phyloP scores from a whole-genome alignment of 208 protist genomes.

The Phytomonas sp. region DNA sequence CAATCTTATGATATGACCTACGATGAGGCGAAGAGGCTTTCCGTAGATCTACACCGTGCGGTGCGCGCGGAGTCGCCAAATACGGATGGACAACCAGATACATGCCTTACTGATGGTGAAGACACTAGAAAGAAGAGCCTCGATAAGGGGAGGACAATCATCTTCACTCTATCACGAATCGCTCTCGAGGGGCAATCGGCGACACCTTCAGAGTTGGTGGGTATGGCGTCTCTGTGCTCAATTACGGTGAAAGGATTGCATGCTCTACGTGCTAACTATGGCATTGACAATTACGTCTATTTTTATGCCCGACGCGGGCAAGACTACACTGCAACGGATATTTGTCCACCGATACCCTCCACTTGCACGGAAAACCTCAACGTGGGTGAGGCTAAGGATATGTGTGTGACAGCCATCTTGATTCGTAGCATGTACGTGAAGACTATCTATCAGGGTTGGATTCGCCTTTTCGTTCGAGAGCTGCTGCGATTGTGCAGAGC shows the following conservation, averaged over 20 bases:
- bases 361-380: conserved; percentile 16
- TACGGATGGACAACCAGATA: neutral
- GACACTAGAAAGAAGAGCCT: neutral
- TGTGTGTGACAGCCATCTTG: conserved; percentile 38
- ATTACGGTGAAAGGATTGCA: conserved; percentile 65
- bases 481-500: conserved; percentile 43
- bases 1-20: neutral
- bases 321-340: conserved; percentile 65
- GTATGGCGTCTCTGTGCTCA: conserved; percentile 45
- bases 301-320: conserved; percentile 48
- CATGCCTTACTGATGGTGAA: neutral
- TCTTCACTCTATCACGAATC: neutral
- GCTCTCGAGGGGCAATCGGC: neutral
- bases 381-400: neutral
- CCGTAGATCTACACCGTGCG: neutral
- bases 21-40: neutral
- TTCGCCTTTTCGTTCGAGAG: conserved; percentile 76
- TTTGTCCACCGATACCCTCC: conserved; percentile 32
- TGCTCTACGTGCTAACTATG: conserved; percentile 78
- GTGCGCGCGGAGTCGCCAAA: neutral
- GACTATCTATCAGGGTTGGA: conserved; percentile 40
- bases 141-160: neutral
- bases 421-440: conserved; percentile 67
- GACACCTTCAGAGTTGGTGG: conserved; percentile 21
- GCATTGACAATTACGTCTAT: conserved; percentile 71